A percentile compares a stretch with the other conserved stretches of the same genome.
These are phyloP conservation scores for Rhodotorula babjevae DNA, from an alignment of 768 basidiomycete species.

Conservation along the genomic window DNA sequence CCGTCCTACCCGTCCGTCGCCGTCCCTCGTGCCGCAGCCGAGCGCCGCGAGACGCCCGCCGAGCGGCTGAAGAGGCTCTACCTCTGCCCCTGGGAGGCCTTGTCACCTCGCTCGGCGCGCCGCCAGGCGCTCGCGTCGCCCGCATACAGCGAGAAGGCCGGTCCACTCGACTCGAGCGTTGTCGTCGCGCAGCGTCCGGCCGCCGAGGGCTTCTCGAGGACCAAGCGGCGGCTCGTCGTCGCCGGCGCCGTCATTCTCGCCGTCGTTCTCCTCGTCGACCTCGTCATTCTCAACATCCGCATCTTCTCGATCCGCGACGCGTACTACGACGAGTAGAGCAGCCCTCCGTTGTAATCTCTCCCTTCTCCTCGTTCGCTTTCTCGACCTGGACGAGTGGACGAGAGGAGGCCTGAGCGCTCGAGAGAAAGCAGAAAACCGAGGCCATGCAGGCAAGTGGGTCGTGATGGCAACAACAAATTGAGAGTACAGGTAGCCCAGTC, in stretches of 20 bases:
- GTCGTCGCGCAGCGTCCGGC: not conserved
- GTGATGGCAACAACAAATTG: not conserved
- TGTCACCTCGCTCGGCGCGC: not conserved
- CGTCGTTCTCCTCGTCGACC: constrained; percentile 5
- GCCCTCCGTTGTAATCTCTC: not conserved
- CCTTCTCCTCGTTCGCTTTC: not conserved
- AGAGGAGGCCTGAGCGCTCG: not conserved
- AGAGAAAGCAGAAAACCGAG: no score
- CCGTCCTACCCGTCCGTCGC: not conserved
- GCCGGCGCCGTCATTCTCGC: not conserved
- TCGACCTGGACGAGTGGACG: no score
- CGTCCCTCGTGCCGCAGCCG: not conserved
- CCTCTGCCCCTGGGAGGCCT: constrained; percentile 27
- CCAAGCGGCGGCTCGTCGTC: not conserved
- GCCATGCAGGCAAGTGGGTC: not conserved
- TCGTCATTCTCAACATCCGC: constrained; percentile 15
- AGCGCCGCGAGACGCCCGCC: not conserved
- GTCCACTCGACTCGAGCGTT: not conserved
- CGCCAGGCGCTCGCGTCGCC: not conserved
- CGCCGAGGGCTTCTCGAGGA: no score
- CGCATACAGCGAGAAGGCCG: not conserved
- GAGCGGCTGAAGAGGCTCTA: constrained; percentile 19
- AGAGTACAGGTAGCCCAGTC: no score
- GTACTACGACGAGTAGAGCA: constrained; percentile 6
- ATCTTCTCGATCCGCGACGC: constrained; percentile 7